Evolutionary conservation across 2,329 filamentous ascomycete genomes (phyloP), one percentile per base, ranked within the genome.

Genomic region (Reticulascus tulasneorum): DNA sequence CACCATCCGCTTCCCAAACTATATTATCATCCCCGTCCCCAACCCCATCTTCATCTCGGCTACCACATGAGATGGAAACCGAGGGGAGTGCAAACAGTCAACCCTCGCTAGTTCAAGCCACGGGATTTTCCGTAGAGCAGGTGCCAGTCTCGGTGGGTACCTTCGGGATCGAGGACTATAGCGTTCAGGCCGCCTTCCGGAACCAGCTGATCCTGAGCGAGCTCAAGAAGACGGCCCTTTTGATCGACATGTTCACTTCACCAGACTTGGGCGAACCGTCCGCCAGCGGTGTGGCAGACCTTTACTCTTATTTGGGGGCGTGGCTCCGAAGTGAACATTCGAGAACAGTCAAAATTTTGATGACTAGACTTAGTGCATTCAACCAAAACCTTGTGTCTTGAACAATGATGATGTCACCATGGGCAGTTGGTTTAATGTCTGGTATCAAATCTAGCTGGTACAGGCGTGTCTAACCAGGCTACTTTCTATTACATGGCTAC

Each of bases 191-290:
- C n/a, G 29, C 24, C 7, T 38, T 52, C 21, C 43, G 47, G 24
- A 46, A 46, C 15, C 48, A 52, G 26, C 33, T 52, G 26, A 37
- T 52, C 8, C 35, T 51, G 37, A 42, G 47, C 23, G 50, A 52
- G 30, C 43, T 51, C 8, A 47, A 45, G 21, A 50, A 43, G 34
- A 27, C 5, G 11, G 12, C 9, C 9, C 25, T n/a, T 13, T n/a
- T 27, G 5, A 27, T 27, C 17, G 25, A 27, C 25, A 27, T 11
- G 25, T 27, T 27, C 25, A 27, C 11, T n/a, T n/a, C 13, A 9
- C 25, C 13, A 27, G 25, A 27, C 12, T 27, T 2, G 25, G 17
- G n/a, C n/a, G n/a, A n/a, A n/a, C n/a, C n/a, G n/a, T n/a, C n/a
- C n/a, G n/a, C n/a, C n/a, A n/a, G n/a, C 25, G 12, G 25, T 12